Evolutionary conservation across 2,329 filamentous ascomycete genomes (phyloP), one percentile per base, ranked within the genome.

Genomic region (Knoxdaviesia proteae): DNA sequence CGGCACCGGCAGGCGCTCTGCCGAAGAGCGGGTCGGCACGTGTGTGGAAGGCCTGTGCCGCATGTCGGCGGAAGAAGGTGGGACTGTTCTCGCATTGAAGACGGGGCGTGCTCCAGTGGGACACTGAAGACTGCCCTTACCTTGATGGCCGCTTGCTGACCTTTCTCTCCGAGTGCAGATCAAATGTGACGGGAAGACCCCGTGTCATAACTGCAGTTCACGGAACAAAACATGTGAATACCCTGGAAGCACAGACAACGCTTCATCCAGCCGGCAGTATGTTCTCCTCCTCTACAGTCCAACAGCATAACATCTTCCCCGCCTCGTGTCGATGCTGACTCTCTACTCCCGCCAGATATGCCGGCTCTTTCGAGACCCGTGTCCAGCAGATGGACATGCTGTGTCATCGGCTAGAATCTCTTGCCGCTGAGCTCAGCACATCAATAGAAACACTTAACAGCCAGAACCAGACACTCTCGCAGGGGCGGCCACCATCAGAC

Each of bases 121-220:
- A 38, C 37, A 6, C 34, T 34, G 30, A 32, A 32, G 6, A 10
- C 11, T 32, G 34, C 34, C 9, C 11, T 36, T 20, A 31, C 9
- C 33, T 41, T 8, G 10, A 11, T n/a, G 8, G 9, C 9, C 41
- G 7, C 36, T 8, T 39, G 8, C 8, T 8, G 8, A 8, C 8
- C 9, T 6, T 31, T 32, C 39, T 9, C 32, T 42, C 32, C 34
- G n/a, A 6, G 29, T 40, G 6, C 31, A 53, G 51, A 47, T 53
- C 9, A 53, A 53, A 44, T 53, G 51, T 36, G 51, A 53, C 30
- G 51, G 51, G 8, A 49, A 50, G 29, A 42, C 47, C n/a, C 50
- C 51, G 3, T 53, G 51, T 40, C 44, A 49, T 40, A 52, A 50
- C 6, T 52, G 51, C 39, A 48, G 44, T 41, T 52, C 50, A 2